A percentile compares a stretch with the other conserved stretches of the same genome.
Evolutionary conservation across 352 stramenopile genomes (phyloP).

Genomic region (Phytopythium boreale): DNA sequence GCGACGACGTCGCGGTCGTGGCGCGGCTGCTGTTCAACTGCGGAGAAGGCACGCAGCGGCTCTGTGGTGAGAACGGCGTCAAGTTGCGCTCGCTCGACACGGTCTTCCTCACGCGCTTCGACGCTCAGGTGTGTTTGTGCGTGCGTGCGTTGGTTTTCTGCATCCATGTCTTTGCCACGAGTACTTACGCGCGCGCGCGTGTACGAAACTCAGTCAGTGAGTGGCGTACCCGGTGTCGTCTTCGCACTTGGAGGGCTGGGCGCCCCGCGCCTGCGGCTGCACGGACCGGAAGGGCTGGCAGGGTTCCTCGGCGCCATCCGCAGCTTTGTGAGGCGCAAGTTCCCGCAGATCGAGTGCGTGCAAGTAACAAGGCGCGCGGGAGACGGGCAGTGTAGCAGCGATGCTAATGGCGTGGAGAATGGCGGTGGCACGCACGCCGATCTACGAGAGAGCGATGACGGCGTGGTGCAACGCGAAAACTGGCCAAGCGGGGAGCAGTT

Average conservation of each 20-base stretch:
- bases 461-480: neutral
- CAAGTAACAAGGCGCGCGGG: slow-evolving; percentile 16
- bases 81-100: slow-evolving; percentile 67
- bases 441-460: too few relatives aligned
- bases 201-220: slow-evolving; percentile 39
- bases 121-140: slow-evolving; percentile 41
- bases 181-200: neutral
- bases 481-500: neutral
- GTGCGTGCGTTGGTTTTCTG: too few relatives aligned
- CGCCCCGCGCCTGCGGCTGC: slow-evolving; percentile 35
- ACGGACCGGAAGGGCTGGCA: slow-evolving; percentile 38
- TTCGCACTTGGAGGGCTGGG: slow-evolving; percentile 59
- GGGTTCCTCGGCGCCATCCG: slow-evolving; percentile 48
- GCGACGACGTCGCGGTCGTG: slow-evolving; percentile 51
- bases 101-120: slow-evolving; percentile 69
- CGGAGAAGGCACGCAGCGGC: slow-evolving; percentile 60
- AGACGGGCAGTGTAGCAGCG: too few relatives aligned
- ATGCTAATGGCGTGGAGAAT: neutral
- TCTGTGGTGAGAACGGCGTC: slow-evolving; percentile 66
- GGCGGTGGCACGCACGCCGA: too few relatives aligned
- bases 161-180: neutral
- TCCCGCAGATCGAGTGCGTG: slow-evolving; percentile 53
- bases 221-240: slow-evolving; percentile 59
- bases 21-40: slow-evolving; percentile 75
- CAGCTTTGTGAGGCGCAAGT: slow-evolving; percentile 67